A percentile compares a stretch with the other conserved stretches of the same genome.
These are phyloP conservation scores for Ehretia macrophylla DNA, from an alignment of 257 asterid species.

Conservation along the genomic window DNA sequence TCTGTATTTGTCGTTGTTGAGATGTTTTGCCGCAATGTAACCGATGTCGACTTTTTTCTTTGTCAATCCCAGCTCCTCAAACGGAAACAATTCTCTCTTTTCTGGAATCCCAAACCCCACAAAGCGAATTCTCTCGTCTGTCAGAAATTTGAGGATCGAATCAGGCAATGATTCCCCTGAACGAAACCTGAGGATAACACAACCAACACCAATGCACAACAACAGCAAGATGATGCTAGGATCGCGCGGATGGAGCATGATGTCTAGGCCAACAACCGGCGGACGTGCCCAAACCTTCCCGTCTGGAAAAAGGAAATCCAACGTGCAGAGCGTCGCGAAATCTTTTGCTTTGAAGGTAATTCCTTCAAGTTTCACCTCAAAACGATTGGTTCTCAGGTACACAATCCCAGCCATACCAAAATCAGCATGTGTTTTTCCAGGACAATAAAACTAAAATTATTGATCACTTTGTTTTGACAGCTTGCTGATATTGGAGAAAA, in stretches of 20 bases:
- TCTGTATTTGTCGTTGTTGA: slow-evolving; percentile 49
- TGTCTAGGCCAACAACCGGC: slow-evolving; percentile 61
- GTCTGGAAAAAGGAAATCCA: slow-evolving; percentile 64
- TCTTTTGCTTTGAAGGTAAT: slow-evolving; percentile 59
- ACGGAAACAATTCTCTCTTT: slow-evolving; percentile 62
- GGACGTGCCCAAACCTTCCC: slow-evolving; percentile 49
- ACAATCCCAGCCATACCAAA: slow-evolving; percentile 44
- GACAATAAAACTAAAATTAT: no score
- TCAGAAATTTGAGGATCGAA: slow-evolving; percentile 39
- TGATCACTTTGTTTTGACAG: no score
- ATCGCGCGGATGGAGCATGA: slow-evolving; percentile 67
- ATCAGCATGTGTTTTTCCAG: no score
- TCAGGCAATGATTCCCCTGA: slow-evolving; percentile 44
- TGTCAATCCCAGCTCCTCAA: slow-evolving; percentile 50
- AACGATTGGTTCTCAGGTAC: slow-evolving; percentile 52
- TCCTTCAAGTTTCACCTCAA: slow-evolving; percentile 74
- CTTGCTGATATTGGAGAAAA: no score
- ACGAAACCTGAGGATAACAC: slow-evolving; percentile 49
- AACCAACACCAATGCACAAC: slow-evolving; percentile 63
- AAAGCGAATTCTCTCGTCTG: slow-evolving; percentile 51
- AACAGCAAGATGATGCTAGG: slow-evolving; percentile 40
- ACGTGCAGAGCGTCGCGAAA: slow-evolving; percentile 42
- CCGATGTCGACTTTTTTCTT: slow-evolving; percentile 51
- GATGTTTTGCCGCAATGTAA: slow-evolving; percentile 51
- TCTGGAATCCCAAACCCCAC: slow-evolving; percentile 76